phyloP scores from a whole-genome alignment of 1,139 yeast genomes.

The Scheffersomyces lignicola region DNA sequence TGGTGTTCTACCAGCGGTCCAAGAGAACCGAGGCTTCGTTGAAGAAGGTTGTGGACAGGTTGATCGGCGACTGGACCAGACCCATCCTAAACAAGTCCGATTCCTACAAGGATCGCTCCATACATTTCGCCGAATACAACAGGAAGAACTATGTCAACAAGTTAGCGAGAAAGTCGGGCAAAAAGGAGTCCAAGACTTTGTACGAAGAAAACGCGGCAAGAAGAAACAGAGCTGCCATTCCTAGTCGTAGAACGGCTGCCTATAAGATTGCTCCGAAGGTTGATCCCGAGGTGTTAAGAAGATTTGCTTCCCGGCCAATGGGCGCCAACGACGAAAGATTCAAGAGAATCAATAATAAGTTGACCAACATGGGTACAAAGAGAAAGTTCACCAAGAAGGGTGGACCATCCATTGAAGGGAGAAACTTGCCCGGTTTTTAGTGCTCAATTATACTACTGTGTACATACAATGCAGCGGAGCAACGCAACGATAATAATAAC shows the following conservation, averaged over 20 bases:
- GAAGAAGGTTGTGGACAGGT: conserved; percentile 84
- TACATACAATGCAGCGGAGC: too few species aligned
- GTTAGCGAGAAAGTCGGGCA: conserved; percentile 37
- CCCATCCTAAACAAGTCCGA: conserved; percentile 96
- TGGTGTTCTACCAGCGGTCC: conserved; percentile 90
- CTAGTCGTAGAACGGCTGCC: conserved; percentile 83
- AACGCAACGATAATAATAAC: too few species aligned
- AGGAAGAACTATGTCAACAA: conserved; percentile 54
- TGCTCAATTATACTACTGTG: not conserved
- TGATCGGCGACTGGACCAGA: conserved; percentile 97
- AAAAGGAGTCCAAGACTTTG: conserved; percentile 53
- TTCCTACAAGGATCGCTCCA: conserved; percentile 85
- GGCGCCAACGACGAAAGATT: conserved; percentile 75
- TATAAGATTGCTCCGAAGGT: conserved; percentile 90
- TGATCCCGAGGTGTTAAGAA: conserved; percentile 44
- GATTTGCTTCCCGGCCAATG: conserved; percentile 32
- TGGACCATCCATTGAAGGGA: conserved; percentile 83
- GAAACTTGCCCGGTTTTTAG: conserved; percentile 51
- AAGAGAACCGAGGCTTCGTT: conserved; percentile 85
- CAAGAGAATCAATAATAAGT: conserved; percentile 63
- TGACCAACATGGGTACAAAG: conserved; percentile 47
- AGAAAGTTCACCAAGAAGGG: conserved; percentile 54
- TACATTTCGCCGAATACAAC: conserved; percentile 71
- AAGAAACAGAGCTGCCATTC: conserved; percentile 92
- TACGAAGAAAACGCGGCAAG: conserved; percentile 93